Evolutionary conservation across 164 flowering plant genomes (phyloP), one percentile per base, ranked within the genome.

Genomic region (Protea cynaroides): DNA sequence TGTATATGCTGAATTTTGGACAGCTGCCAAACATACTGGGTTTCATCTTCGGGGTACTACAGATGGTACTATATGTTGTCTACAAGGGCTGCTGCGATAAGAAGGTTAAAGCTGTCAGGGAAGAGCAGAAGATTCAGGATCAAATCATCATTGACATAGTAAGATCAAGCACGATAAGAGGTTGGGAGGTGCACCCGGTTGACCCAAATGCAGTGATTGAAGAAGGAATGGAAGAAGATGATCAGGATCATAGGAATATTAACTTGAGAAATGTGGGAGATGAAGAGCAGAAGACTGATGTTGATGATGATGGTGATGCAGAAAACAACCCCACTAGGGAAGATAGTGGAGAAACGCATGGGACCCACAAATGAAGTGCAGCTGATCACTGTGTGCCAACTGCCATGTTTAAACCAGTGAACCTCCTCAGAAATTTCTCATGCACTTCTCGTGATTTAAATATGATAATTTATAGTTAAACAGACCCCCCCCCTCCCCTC

Each of bases 1-100:
- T n/a, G n/a, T n/a, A n/a, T n/a, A n/a, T n/a, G n/a, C n/a, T n/a
- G 17, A 9, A 4, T 17, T 63, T 8, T 37, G 23, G 3, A 56
- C 72, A 87, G 93, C 44, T 84, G 15, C 93, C 93, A 22, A 87
- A 87, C 43, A 66, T 82, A 10, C 22, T 84, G 56, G 93, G 93
- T 0, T 82, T 87, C 67, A 21, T 72, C 64, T 83, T 85, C 11
- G 93, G 93, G 0, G 58, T 85, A 1, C 59, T 77, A 51, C 93
- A 87, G 51, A 87, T 87, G 86, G 63, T 75, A n/a, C 72, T 85
- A 21, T 87, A 85, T 61, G 37, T 63, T 10, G 62, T 87, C 25
- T 85, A 82, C 79, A 85, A 64, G 70, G 69, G 34, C 34, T 29
- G 34, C 34, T 29, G 75, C 56, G 62, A 44, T 25, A 71, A 72